phyloP scores from a whole-genome alignment of 805 yeast species.

The Cyberlindnera bimundalis region DNA sequence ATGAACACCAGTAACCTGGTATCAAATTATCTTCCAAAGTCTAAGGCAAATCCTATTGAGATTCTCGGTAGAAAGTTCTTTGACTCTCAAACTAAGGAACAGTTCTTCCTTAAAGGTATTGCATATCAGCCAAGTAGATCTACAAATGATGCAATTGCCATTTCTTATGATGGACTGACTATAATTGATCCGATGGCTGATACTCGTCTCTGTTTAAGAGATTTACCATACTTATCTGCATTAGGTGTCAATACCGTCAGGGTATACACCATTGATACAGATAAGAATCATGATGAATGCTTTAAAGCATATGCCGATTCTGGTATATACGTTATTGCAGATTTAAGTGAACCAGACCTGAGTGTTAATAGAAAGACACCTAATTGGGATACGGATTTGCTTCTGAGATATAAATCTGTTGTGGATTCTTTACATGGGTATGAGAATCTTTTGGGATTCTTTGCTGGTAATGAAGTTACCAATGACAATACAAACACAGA shows the following conservation, averaged over 20 bases:
- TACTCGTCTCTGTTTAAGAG: slow-evolving; percentile 66
- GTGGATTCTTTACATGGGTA: slow-evolving; percentile 77
- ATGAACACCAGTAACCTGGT: background rate
- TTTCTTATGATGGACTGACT: slow-evolving; percentile 24
- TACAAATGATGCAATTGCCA: slow-evolving; percentile 34
- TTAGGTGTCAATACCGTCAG: slow-evolving; percentile 76
- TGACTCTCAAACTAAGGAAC: slow-evolving; percentile 65
- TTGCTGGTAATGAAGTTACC: slow-evolving; percentile 97
- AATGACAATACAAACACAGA: slow-evolving; percentile 79
- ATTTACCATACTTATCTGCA: slow-evolving; percentile 68
- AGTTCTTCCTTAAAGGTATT: slow-evolving; percentile 83
- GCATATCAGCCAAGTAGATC: slow-evolving; percentile 71
- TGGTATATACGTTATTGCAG: slow-evolving; percentile 89
- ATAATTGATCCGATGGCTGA: slow-evolving; percentile 78
- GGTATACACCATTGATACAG: slow-evolving; percentile 81
- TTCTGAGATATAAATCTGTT: slow-evolving; percentile 74
- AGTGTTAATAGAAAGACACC: slow-evolving; percentile 81
- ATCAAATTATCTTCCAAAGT: no score
- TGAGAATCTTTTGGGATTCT: slow-evolving; percentile 84
- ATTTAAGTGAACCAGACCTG: slow-evolving; percentile 77
- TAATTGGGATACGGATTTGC: slow-evolving; percentile 68
- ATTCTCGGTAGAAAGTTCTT: slow-evolving; percentile 75
- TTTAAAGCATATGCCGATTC: slow-evolving; percentile 73
- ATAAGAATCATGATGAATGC: slow-evolving; percentile 68
- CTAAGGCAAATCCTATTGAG: slow-evolving; percentile 40